A percentile compares a stretch with the other conserved stretches of the same genome.
Evolutionary conservation across 805 yeast genomes (phyloP).

Genomic region (Lachancea meyersii): DNA sequence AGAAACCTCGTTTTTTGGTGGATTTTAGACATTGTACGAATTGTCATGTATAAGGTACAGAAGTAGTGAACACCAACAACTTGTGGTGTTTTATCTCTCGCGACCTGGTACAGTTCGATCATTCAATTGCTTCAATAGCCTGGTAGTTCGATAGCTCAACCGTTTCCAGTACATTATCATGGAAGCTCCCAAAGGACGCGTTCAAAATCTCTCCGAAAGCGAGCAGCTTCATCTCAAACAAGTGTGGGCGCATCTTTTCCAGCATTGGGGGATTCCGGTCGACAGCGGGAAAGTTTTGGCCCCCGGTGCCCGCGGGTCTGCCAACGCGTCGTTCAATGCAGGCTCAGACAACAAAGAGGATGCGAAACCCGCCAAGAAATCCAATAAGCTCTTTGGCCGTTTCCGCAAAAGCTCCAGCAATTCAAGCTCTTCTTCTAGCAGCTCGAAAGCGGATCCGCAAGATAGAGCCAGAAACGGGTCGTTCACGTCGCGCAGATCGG

Average conservation of each 20-base stretch:
- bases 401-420: conserved; percentile 8
- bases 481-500: conserved; percentile 24
- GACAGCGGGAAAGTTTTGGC: conserved; percentile 24
- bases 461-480: conserved; percentile 12
- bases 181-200: conserved; percentile 36
- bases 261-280: conserved; percentile 49
- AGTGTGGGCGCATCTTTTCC: conserved; percentile 60
- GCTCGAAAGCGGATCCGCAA: background rate
- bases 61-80: too few species aligned
- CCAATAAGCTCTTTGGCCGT: conserved; percentile 12
- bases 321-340: background rate
- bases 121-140: too few species aligned
- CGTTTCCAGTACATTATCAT: background rate
- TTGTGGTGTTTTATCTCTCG: too few species aligned
- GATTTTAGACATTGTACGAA: too few species aligned
- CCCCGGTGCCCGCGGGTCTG: background rate
- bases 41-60: too few species aligned
- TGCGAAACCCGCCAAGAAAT: conserved; percentile 8
- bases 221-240: conserved; percentile 63
- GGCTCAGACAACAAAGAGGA: background rate
- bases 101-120: too few species aligned
- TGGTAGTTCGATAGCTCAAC: too few species aligned
- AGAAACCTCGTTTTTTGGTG: too few species aligned
- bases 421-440: too few species aligned
- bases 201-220: conserved; percentile 43